Percentiles rank a stretch among this genome's conserved stretches.
phyloP scores from a whole-genome alignment of 441 rosid genomes.

The Populus tomentosa region DNA sequence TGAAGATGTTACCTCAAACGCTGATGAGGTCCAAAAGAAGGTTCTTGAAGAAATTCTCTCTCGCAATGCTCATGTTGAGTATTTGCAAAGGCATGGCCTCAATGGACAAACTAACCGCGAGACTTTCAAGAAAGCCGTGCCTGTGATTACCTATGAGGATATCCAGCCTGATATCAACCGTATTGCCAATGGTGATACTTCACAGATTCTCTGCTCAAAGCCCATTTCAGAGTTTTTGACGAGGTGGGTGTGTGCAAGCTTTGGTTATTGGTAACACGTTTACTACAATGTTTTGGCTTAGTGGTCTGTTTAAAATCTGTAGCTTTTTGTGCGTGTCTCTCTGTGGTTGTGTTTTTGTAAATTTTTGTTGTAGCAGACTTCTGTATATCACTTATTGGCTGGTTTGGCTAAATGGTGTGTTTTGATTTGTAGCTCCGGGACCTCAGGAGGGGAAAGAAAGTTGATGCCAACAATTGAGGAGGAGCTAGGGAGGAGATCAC shows the following conservation, averaged over 20 bases:
- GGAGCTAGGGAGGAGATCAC: too few species aligned
- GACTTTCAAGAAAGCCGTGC: conserved; percentile 67
- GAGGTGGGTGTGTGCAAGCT: conserved; percentile 36
- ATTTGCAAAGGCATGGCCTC: conserved; percentile 63
- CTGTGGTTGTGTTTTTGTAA: background rate
- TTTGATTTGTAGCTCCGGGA: too few species aligned
- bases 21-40: conserved; percentile 65
- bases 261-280: too few species aligned
- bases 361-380: background rate
- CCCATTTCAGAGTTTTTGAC: conserved; percentile 98
- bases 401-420: conserved; percentile 17
- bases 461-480: too few species aligned
- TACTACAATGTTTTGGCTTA: background rate
- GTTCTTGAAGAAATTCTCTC: conserved; percentile 74
- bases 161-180: conserved; percentile 75
- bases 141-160: conserved; percentile 77
- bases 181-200: conserved; percentile 85
- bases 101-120: conserved; percentile 53
- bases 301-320: too few species aligned
- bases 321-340: too few species aligned
- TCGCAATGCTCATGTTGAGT: conserved; percentile 90
- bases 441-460: too few species aligned
- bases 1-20: conserved; percentile 64
- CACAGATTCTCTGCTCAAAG: conserved; percentile 76
- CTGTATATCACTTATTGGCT: background rate